Base-by-base conservation (phyloP, 139 green algal species). In the Tetradesmus lagerheimii region DNA sequence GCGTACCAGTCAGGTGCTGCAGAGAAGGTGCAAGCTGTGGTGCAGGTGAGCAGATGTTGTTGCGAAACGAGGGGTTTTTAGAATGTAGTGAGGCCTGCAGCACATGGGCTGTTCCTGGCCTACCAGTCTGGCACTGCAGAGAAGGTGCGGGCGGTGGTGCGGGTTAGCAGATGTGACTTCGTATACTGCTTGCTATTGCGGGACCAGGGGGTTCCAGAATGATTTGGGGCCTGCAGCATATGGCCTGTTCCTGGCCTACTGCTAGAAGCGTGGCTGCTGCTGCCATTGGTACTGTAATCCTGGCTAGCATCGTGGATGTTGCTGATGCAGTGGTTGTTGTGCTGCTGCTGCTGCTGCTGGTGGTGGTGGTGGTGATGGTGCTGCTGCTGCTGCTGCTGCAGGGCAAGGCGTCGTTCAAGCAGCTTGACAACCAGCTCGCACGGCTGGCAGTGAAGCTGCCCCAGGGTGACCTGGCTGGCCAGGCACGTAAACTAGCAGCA, bases 41-140 rank as follows among this genome's bases (percentile, higher is more conserved):
- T 91, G 34, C 87, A 91, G 87, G 87, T 87, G 25, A 37, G 87
- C 1, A 8, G 11, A 45, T 35, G 80, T 15, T 35, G 12, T n/a
- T n/a, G n/a, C n/a, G 14, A 57, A 57, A 57, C 45, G 45, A 18
- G 11, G 14, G 45, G 11, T 18, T 9, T 18, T 18, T 9, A 57
- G 11, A 9, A 18, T 57, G 45, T 57, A 57, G 45, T 18, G 95
- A 97, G 79, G 95, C 95, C 4, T 95, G 95, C 93, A 5, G 95
- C 93, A 29, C 95, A 98, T n/a, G 93, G 91, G 0, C 90, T 98
- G 77, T 94, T 98, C 53, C 78, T 95, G 53, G 96, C 96, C 23
- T 97, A 97, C 91, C 93, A 94, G 91, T 31, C 20, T 4, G 88
- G 88, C 39, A 47, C 31, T 4, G 80, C 57, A 35, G 87, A 41